These are phyloP conservation scores for Cavenderia fasciculata DNA, from an alignment of 78 protist genomes.

Conservation along the genomic window DNA sequence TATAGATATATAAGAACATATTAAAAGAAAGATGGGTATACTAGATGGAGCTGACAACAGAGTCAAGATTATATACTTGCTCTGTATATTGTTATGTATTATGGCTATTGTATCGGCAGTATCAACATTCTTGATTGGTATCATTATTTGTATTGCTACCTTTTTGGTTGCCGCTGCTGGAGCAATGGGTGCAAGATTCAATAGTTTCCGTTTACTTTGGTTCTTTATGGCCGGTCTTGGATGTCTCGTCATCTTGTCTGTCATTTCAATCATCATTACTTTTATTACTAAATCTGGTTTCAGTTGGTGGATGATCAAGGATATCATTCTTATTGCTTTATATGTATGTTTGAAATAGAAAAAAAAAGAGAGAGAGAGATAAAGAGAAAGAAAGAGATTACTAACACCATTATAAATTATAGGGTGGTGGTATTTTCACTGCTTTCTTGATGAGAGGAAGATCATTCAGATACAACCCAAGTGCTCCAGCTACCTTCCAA, in stretches of 20 bases:
- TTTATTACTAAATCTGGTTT: conserved; percentile 19
- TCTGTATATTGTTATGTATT: conserved; percentile 9
- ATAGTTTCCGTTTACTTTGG: neutral
- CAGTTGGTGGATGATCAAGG: conserved; percentile 41
- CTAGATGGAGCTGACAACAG: conserved; percentile 15
- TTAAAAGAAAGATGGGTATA: neutral
- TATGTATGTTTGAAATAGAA: conserved; percentile 22
- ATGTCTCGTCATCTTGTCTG: neutral
- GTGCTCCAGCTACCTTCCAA: conserved; percentile 33
- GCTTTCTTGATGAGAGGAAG: conserved; percentile 45
- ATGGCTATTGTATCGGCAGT: conserved; percentile 29
- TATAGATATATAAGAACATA: neutral
- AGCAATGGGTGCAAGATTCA: conserved; percentile 56
- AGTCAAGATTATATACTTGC: conserved; percentile 20
- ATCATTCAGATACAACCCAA: conserved; percentile 42
- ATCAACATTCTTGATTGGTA: conserved; percentile 26
- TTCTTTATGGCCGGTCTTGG: conserved; percentile 39
- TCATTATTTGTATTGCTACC: conserved; percentile 25
- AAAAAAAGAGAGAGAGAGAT: too few species aligned
- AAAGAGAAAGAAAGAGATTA: too few species aligned
- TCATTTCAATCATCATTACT: conserved; percentile 21
- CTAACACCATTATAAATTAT: neutral
- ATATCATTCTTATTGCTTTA: neutral
- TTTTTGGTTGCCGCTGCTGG: conserved; percentile 24
- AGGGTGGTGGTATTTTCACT: conserved; percentile 43